Evolutionary conservation across 2,329 filamentous ascomycete species (phyloP).

Genomic region (Davidsoniella neocaledoniae): DNA sequence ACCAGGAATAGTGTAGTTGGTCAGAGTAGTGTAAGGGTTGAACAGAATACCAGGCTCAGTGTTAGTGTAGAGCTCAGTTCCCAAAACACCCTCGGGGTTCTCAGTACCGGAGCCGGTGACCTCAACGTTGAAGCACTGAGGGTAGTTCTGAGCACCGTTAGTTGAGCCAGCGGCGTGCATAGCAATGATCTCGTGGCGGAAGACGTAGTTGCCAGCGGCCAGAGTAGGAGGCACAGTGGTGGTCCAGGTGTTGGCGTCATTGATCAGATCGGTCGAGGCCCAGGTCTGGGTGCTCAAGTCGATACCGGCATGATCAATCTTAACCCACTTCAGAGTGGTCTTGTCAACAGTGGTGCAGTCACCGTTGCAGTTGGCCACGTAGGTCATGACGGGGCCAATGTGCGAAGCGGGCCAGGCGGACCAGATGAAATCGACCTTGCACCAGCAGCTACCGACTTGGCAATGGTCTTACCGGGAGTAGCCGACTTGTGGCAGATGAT

Average conservation of each 20-base stretch:
- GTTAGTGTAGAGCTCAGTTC: constrained; percentile 18
- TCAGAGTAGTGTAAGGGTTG: constrained; percentile 18
- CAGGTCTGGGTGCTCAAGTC: constrained; percentile 24
- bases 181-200: constrained; percentile 36
- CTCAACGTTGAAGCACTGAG: constrained; percentile 32
- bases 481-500: constrained; percentile 31
- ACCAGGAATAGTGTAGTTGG: constrained; percentile 17
- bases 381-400: constrained; percentile 41
- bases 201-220: constrained; percentile 27
- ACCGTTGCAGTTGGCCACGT: constrained; percentile 42
- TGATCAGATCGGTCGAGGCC: constrained; percentile 26
- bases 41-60: constrained; percentile 20
- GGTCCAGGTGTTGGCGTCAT: constrained; percentile 20
- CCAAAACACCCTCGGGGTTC: constrained; percentile 19
- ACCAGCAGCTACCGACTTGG: constrained; percentile 24
- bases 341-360: constrained; percentile 39
- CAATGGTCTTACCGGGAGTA: constrained; percentile 20
- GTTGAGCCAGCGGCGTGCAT: constrained; percentile 26
- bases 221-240: constrained; percentile 20
- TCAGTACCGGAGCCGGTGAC: constrained; percentile 25
- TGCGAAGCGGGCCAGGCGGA: constrained; percentile 26
- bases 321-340: constrained; percentile 40
- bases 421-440: constrained; percentile 26
- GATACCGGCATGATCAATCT: constrained; percentile 42
- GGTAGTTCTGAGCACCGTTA: constrained; percentile 34